Conservation (phyloP, 2,329 filamentous ascomycete genomes). For the Gyromitra esculenta region DNA sequence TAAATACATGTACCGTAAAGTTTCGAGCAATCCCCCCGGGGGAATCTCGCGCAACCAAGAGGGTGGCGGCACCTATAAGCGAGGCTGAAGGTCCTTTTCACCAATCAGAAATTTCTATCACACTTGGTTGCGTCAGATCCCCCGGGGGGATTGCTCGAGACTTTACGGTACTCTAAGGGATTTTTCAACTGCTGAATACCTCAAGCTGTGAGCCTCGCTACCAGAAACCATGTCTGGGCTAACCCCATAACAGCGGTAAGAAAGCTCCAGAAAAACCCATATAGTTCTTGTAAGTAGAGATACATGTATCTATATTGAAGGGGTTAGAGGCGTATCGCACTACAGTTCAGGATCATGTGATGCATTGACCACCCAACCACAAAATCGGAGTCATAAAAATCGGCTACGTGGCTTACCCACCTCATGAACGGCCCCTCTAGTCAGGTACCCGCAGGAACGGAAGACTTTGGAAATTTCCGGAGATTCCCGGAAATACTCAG, state of each 20-base stretch:
- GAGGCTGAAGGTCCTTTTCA: too few relatives aligned
- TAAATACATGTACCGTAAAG: neutral
- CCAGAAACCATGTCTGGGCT: too few relatives aligned
- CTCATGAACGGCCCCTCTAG: neutral
- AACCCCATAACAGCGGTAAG: neutral
- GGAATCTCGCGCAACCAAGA: too few relatives aligned
- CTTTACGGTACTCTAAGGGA: too few relatives aligned
- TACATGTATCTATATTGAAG: neutral
- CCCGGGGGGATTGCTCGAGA: too few relatives aligned
- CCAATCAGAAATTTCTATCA: too few relatives aligned
- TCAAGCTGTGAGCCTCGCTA: neutral
- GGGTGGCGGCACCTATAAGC: too few relatives aligned
- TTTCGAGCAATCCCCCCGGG: too few relatives aligned
- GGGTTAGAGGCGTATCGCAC: neutral
- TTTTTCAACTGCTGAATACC: neutral
- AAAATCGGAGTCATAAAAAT: conserved; percentile 11
- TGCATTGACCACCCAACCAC: neutral
- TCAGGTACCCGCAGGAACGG: conserved; percentile 25
- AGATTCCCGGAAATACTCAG: neutral
- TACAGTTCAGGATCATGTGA: conserved; percentile 2
- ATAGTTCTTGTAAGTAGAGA: neutral
- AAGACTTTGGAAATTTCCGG: neutral
- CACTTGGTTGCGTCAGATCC: too few relatives aligned
- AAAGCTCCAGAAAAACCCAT: neutral
- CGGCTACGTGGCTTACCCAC: conserved; percentile 14